These are phyloP conservation scores for Sclerotinia subarctica DNA, from an alignment of 2,329 filamentous ascomycete genomes.

Conservation along the genomic window DNA sequence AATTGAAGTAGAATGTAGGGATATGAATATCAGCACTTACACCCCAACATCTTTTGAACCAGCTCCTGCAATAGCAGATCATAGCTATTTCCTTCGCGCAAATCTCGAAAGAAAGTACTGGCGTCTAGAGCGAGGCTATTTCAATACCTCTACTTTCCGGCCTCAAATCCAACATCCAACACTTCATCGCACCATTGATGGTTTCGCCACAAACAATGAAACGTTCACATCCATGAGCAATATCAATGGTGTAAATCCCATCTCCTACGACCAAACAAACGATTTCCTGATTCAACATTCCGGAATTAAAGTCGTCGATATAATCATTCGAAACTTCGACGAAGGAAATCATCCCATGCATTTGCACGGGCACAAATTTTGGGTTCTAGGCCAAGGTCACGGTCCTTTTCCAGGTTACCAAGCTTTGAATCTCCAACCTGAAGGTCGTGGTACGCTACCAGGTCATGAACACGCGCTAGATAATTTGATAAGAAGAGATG, in stretches of 20 bases:
- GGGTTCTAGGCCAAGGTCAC: conserved; percentile 59
- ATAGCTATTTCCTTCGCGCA: conserved; percentile 52
- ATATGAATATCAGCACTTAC: conserved; percentile 44
- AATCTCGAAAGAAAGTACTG: conserved; percentile 60
- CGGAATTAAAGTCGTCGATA: conserved; percentile 60
- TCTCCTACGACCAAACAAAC: conserved; percentile 43
- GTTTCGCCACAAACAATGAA: conserved; percentile 44
- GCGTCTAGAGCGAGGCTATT: conserved; percentile 55
- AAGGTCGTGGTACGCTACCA: conserved; percentile 33
- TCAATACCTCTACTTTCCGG: conserved; percentile 56
- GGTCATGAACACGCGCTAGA: conserved; percentile 39
- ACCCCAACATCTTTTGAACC: conserved; percentile 44
- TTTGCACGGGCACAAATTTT: conserved; percentile 74
- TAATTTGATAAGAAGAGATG: conserved; percentile 51
- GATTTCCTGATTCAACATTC: conserved; percentile 64
- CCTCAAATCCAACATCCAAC: conserved; percentile 48
- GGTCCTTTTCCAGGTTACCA: conserved; percentile 52
- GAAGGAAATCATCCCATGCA: conserved; percentile 68
- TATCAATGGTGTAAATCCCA: conserved; percentile 51
- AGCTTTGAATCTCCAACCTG: conserved; percentile 40
- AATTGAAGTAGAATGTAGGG: conserved; percentile 37
- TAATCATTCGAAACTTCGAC: conserved; percentile 76
- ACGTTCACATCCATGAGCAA: conserved; percentile 44
- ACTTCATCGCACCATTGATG: conserved; percentile 50
- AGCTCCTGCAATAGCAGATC: conserved; percentile 48